Base-by-base conservation (phyloP, 768 basidiomycete genomes). In the Agaricus subrufescens region DNA sequence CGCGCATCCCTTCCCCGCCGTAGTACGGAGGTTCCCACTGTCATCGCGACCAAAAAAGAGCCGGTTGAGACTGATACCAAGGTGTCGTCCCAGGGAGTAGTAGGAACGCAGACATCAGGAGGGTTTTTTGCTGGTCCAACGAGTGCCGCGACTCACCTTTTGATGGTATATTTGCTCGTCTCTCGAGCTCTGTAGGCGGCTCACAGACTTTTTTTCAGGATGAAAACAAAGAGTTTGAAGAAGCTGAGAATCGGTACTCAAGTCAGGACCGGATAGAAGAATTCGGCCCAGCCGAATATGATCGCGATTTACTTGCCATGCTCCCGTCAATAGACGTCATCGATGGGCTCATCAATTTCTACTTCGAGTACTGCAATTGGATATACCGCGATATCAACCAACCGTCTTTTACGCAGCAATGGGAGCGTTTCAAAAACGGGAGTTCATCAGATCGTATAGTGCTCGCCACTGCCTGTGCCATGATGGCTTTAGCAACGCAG, bases 321-420 rank as follows among this genome's bases (percentile, higher is more conserved):
- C 78, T 93, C 2, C 90, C 90, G 2, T 72, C 80, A 19, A 69
- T 86, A 52, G 80, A 86, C 46, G 73, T 85, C 50, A 84, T 91
- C 62, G 90, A 92, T 63, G 80, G 77, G 15, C 82, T 93, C 51
- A 77, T 93, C 65, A 70, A 71, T 47, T 86, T 84, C 70, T 92
- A 93, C 69, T 91, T 91, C 63, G 87, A 89, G 61, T 89, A 88
- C 65, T 90, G 89, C 78, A 91, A 88, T 68, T 93, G 90, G 90
- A 83, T 91, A 51, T 89, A 91, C 69, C 84, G 87, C 40, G 85
- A 89, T 65, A 80, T 92, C 57, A 86, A 90, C 67, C 78, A 84
- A 52, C 55, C 71, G 1, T 73, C 82, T 12, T 89, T 92, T 65
- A 70, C 71, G 10, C 69, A 75, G 27, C 83, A 84, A 23, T 93